These are phyloP conservation scores for Fraxinus sp. DNA, from an alignment of 305 asterid species.

Conservation along the genomic window DNA sequence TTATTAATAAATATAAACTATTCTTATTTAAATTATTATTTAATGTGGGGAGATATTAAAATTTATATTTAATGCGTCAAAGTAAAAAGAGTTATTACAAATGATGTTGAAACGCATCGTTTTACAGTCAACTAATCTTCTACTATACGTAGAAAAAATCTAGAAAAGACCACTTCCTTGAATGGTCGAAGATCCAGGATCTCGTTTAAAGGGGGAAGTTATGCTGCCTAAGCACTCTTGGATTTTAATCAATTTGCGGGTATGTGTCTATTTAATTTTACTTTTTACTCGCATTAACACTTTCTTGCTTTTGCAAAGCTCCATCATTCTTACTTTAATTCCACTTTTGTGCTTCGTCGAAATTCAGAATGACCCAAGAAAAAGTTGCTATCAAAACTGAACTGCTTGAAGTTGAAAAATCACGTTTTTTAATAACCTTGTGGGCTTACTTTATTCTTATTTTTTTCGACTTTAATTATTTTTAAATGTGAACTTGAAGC, in stretches of 20 bases:
- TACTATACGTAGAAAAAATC: background rate
- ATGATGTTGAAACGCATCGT: background rate
- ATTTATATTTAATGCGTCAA: background rate
- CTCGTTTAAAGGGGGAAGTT: background rate
- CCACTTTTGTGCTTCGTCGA: background rate
- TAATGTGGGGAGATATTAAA: background rate
- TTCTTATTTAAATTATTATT: background rate
- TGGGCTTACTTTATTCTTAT: background rate
- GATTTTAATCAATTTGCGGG: background rate
- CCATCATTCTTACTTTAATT: background rate
- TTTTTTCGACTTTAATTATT: background rate
- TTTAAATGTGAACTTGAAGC: background rate
- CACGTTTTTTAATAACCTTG: background rate
- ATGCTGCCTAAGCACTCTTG: background rate
- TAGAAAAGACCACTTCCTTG: background rate
- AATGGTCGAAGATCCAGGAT: background rate
- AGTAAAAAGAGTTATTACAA: background rate
- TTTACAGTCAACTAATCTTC: background rate
- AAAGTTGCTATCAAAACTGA: background rate
- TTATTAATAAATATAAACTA: no score
- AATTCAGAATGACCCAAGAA: background rate
- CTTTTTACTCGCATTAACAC: background rate
- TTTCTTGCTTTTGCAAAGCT: background rate
- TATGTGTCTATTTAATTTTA: background rate
- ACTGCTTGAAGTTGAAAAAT: background rate